A percentile compares a stretch with the other conserved stretches of the same genome.
These are phyloP conservation scores for Suhomyces wounanorum DNA, from an alignment of 1,139 yeast species.

Conservation along the genomic window DNA sequence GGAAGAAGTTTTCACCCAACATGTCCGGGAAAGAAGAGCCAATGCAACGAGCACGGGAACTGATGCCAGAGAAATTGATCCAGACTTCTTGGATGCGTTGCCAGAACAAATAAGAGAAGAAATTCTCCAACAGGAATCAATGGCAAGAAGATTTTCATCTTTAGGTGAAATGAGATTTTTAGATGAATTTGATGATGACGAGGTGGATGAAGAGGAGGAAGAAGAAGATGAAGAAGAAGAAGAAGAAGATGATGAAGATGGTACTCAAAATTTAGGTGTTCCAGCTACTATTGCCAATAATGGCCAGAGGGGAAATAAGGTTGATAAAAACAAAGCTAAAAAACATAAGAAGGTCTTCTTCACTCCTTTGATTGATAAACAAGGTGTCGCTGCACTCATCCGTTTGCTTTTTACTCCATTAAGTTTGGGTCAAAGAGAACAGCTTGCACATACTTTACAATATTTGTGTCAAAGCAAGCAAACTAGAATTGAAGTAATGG, in stretches of 20 bases:
- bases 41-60: conserved; percentile 50
- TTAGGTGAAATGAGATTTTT: conserved; percentile 25
- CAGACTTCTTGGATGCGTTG: conserved; percentile 78
- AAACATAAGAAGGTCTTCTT: conserved; percentile 44
- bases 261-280: background rate
- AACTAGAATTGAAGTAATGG: conserved; percentile 75
- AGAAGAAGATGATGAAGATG: conserved; percentile 16
- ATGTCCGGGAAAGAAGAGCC: conserved; percentile 66
- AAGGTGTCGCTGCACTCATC: conserved; percentile 74
- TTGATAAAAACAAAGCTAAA: conserved; percentile 12
- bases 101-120: conserved; percentile 77
- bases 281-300: background rate
- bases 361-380: conserved; percentile 71
- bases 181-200: conserved; percentile 28
- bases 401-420: conserved; percentile 77
- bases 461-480: conserved; percentile 76
- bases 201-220: conserved; percentile 30
- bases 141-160: conserved; percentile 43
- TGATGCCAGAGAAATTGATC: conserved; percentile 67
- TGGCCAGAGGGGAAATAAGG: background rate
- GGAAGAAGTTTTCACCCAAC: conserved; percentile 89
- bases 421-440: conserved; percentile 62
- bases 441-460: conserved; percentile 65
- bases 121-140: conserved; percentile 67
- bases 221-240: conserved; percentile 21